These are phyloP conservation scores for Pachyrhizus erosus DNA, from an alignment of 306 rosid genomes.

Conservation along the genomic window DNA sequence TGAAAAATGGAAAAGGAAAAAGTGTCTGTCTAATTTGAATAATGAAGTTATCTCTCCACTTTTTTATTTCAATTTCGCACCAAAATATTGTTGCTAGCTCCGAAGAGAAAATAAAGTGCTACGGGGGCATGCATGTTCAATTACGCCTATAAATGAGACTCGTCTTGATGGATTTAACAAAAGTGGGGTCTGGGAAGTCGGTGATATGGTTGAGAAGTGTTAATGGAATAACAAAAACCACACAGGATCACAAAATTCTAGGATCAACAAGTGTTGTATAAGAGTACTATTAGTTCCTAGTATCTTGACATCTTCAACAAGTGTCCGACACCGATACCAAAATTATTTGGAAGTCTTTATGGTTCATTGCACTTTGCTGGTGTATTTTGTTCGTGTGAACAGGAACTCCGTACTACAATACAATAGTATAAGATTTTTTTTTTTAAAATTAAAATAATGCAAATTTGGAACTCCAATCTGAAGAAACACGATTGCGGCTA, in stretches of 20 bases:
- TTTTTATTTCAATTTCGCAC: constrained; percentile 31
- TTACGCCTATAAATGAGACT: constrained; percentile 29
- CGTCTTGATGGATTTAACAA: neutral
- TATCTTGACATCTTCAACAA: neutral
- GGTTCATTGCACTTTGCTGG: constrained; percentile 18
- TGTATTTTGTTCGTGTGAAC: constrained; percentile 1
- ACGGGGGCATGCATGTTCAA: constrained; percentile 35
- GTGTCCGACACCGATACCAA: constrained; percentile 21
- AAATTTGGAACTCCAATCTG: neutral
- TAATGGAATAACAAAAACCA: neutral
- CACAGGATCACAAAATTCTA: neutral
- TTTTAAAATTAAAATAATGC: neutral
- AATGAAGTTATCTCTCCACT: neutral
- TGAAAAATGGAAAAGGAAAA: neutral
- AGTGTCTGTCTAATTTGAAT: neutral
- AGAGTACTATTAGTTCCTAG: neutral
- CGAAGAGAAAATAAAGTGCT: constrained; percentile 9
- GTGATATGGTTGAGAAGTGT: constrained; percentile 17
- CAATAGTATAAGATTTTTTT: neutral
- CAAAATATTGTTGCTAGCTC: neutral
- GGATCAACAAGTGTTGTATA: neutral
- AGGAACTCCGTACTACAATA: neutral
- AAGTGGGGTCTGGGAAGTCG: constrained; percentile 6
- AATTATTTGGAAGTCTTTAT: neutral
- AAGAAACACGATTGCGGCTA: constrained; percentile 4